Percentiles rank a stretch among this genome's conserved stretches.
Conservation (phyloP, 441 rosid species). For the Populus hybrid region DNA sequence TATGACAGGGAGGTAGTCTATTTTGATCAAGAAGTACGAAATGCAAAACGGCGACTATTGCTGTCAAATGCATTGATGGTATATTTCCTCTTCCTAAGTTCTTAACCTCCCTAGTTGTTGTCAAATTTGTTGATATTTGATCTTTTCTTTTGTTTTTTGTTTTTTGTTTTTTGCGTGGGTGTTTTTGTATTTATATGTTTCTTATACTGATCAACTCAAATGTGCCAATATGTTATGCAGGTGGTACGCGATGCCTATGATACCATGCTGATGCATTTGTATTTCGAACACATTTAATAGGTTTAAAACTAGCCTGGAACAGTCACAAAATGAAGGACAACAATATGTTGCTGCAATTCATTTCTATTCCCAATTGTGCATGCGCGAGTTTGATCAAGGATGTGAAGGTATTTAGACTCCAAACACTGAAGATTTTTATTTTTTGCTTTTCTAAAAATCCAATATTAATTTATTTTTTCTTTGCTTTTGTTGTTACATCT, state of each 20-base stretch:
- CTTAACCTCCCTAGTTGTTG: background rate
- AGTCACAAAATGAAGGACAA: constrained; percentile 47
- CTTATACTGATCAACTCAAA: background rate
- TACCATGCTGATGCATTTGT: constrained; percentile 60
- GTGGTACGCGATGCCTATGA: constrained; percentile 51
- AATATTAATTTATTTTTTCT: no score
- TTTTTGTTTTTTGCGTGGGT: no score
- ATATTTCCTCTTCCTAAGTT: background rate
- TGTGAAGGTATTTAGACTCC: background rate
- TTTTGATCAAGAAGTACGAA: constrained; percentile 40
- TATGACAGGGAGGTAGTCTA: constrained; percentile 66
- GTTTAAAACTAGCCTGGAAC: constrained; percentile 51
- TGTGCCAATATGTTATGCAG: constrained; percentile 29
- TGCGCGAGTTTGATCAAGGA: constrained; percentile 51
- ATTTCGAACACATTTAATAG: constrained; percentile 46
- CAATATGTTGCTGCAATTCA: constrained; percentile 63
- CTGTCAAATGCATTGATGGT: constrained; percentile 64
- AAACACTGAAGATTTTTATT: background rate
- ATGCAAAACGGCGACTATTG: constrained; percentile 46
- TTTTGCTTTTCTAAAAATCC: no score
- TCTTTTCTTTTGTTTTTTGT: background rate
- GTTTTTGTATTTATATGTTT: no score
- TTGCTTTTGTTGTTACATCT: background rate
- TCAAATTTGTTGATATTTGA: background rate
- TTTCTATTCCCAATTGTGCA: constrained; percentile 39